phyloP scores from a whole-genome alignment of 441 rosid genomes.

The Viola pubescens region DNA sequence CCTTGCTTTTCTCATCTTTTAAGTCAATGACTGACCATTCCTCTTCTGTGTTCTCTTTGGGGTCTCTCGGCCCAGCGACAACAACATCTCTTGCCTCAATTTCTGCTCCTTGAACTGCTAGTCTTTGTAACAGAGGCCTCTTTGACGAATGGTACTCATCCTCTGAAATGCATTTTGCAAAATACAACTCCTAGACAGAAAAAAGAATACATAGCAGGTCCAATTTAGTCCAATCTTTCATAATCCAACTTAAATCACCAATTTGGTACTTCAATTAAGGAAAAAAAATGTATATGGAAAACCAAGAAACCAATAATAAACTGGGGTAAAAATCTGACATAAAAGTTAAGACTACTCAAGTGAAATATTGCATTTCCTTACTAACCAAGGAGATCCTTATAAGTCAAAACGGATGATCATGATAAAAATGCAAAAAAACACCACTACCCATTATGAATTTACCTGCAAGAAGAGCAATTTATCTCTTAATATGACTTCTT shows the following conservation, averaged over 20 bases:
- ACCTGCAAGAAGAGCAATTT: constrained; percentile 72
- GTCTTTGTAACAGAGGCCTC: constrained; percentile 57
- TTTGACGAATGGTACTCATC: constrained; percentile 69
- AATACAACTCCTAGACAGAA: constrained; percentile 44
- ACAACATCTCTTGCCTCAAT: constrained; percentile 51
- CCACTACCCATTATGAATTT: neutral
- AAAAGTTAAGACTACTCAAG: too few species aligned
- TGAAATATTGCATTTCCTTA: too few species aligned
- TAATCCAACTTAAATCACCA: too few species aligned
- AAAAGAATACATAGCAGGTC: neutral
- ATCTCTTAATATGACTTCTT: constrained; percentile 42
- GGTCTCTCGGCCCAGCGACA: constrained; percentile 23
- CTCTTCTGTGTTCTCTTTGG: constrained; percentile 39
- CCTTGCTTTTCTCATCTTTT: constrained; percentile 46
- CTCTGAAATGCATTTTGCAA: constrained; percentile 59
- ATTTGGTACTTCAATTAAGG: too few species aligned
- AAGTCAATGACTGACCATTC: constrained; percentile 68
- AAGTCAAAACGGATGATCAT: too few species aligned
- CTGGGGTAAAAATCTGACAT: neutral
- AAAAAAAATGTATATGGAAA: too few species aligned
- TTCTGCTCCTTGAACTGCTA: constrained; percentile 67
- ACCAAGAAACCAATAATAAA: neutral
- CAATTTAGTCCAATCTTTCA: neutral
- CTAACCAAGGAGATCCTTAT: too few species aligned
- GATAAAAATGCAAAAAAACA: too few species aligned